phyloP scores from a whole-genome alignment of 2,329 filamentous ascomycete species.

The Chalaropsis thielavioides region DNA sequence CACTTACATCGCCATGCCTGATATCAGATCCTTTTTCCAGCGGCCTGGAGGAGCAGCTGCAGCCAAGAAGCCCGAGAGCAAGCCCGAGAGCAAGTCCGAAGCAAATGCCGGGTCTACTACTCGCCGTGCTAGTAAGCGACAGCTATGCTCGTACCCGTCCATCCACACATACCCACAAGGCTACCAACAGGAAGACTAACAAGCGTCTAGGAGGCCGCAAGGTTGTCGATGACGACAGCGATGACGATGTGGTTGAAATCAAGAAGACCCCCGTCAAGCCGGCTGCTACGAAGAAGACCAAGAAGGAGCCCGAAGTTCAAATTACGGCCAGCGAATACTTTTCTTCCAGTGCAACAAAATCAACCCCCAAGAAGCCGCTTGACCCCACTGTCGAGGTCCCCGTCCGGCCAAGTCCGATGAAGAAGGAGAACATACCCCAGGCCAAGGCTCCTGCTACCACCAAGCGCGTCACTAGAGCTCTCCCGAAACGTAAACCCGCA shows the following conservation, averaged over 20 bases:
- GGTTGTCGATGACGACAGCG: conserved; percentile 69
- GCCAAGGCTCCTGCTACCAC: conserved; percentile 22
- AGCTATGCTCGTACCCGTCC: neutral
- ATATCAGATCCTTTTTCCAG: conserved; percentile 85
- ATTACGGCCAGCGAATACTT: conserved; percentile 47
- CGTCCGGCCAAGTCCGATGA: conserved; percentile 41
- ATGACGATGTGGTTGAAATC: conserved; percentile 36
- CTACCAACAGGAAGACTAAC: conserved; percentile 19
- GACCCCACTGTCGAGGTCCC: conserved; percentile 30
- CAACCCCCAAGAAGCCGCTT: conserved; percentile 26
- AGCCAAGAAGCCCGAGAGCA: conserved; percentile 33
- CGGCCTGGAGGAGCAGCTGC: conserved; percentile 48
- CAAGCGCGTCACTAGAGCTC: conserved; percentile 6
- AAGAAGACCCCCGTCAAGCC: conserved; percentile 37
- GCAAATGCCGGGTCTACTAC: conserved; percentile 25
- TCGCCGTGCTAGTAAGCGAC: conserved; percentile 31
- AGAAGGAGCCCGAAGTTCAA: conserved; percentile 32
- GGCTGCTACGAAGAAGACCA: conserved; percentile 39
- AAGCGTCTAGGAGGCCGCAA: conserved; percentile 40
- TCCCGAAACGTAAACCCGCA: neutral
- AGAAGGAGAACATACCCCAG: conserved; percentile 26
- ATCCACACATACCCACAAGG: neutral
- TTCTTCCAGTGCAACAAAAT: conserved; percentile 25
- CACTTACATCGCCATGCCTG: conserved; percentile 29
- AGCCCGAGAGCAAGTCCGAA: conserved; percentile 32